Evolutionary conservation across 768 basidiomycete species (phyloP), one percentile per base, ranked within the genome.

Genomic region (Tylopilus vinaceipallidus): DNA sequence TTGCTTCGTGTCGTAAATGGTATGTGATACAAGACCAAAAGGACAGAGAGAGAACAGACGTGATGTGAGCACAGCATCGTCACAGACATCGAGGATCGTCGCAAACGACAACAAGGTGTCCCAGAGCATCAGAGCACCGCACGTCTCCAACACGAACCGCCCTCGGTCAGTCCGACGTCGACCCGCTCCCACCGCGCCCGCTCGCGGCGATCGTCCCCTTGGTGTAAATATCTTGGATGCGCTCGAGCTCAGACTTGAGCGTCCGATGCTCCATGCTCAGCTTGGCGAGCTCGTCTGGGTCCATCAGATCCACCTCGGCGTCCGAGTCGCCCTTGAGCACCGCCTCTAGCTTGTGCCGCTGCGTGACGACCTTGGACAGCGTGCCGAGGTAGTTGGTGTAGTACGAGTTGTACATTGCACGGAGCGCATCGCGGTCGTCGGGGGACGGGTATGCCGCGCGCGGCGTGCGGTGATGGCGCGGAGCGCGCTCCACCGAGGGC

Each of bases 321-420:
- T 80, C 80, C 11, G 79, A 81, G 54, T 81, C 82, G 33, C 67
- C 73, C 19, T 71, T 73, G 34, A 87, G 60, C 42, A 83, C 61
- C n/a, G 69, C 72, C 63, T 81, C 75, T 26, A 83, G 71, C 58
- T 76, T 79, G 41, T 67, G 62, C 57, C 78, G 79, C 62, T 84
- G 78, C 7, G 69, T 69, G 20, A 75, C 61, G 40, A 84, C 62
- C 59, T 75, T 69, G 27, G 73, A 65, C 54, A 78, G 80, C 14
- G 73, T 66, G 2, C 60, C 58, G 37, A 83, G 52, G 54, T 87
- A 86, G 32, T 76, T 71, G 10, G 67, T 42, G 54, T 84, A 88
- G 22, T 73, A 72, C 13, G 67, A 57, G 32, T 73, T 73, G 52
- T 88, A 88, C 41, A 74, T 71, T 23, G 67, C 65, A 13, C 83